Evolutionary conservation across 2,329 filamentous ascomycete species (phyloP), one percentile per base, ranked within the genome.

Genomic region (Aspergillus versicolor): DNA sequence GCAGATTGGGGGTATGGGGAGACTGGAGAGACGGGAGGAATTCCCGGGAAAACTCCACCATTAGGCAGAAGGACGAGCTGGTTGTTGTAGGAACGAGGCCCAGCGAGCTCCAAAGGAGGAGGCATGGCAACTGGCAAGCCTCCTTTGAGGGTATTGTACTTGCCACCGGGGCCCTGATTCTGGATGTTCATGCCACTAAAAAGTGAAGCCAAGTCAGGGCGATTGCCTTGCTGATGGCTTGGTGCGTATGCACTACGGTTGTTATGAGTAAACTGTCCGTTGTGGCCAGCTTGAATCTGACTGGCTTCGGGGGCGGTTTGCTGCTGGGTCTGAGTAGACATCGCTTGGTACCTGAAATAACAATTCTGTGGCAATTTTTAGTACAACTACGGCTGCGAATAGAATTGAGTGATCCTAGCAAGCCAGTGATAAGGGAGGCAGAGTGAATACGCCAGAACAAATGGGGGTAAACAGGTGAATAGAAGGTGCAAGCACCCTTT

Each of bases 1-100:
- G 69, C 58, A 45, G 63, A 56, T 22, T 71, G 65, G 19, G 66
- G 61, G 60, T 69, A 74, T 5, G 69, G 65, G 27, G 68, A 30
- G 21, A 59, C 50, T n/a, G 57, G 53, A 41, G 68, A 52, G 34
- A 58, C 50, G 21, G 57, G 53, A 47, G 68, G 64, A 42, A 74
- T 54, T 19, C 68, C 67, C 59, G 66, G 65, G 32, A 74, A 70
- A 49, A 75, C 62, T 13, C 65, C 48, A 9, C 68, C 68, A 53
- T 69, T 74, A 32, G 73, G 72, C 5, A 74, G 56, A 46, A 72
- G 54, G 27, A 73, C 61, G 40, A 67, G 62, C 27, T 67, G 68
- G 24, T 67, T 66, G 63, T 66, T 66, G 56, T 68, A 70, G 30
- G 63, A 48, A 61, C 69, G 70, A 27, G 67, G 57, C 17, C 63